Evolutionary conservation across 2,329 filamentous ascomycete genomes (phyloP).

Genomic region (Cytospora schulzeri): DNA sequence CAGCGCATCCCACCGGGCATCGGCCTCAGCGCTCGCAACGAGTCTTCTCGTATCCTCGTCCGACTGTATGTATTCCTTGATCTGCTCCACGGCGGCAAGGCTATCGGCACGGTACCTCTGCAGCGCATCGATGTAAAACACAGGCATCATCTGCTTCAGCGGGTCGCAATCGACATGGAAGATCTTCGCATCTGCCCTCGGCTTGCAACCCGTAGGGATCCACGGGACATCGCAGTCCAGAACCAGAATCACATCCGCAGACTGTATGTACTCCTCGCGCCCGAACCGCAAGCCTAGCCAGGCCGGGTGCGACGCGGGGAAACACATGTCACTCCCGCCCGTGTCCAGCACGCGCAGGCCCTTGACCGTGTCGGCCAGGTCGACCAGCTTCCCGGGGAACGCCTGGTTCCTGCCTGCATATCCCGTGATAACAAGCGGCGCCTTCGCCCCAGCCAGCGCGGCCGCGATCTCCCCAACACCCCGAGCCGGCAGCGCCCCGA

Average conservation of each 20-base stretch:
- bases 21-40: conserved; percentile 40
- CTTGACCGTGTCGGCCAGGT: conserved; percentile 67
- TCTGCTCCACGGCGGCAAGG: conserved; percentile 66
- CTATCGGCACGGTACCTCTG: conserved; percentile 69
- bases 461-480: conserved; percentile 63
- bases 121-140: conserved; percentile 70
- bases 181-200: conserved; percentile 53
- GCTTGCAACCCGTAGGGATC: conserved; percentile 76
- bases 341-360: conserved; percentile 74
- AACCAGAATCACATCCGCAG: conserved; percentile 82
- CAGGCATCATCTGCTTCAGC: conserved; percentile 70
- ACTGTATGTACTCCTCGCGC: conserved; percentile 69
- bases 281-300: conserved; percentile 75
- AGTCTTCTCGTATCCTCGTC: conserved; percentile 46
- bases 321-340: conserved; percentile 79
- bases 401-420: conserved; percentile 71
- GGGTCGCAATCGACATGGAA: conserved; percentile 69
- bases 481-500: conserved; percentile 57
- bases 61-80: conserved; percentile 61
- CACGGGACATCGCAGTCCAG: conserved; percentile 91
- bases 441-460: conserved; percentile 63
- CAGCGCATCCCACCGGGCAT: conserved; percentile 55
- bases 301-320: conserved; percentile 69
- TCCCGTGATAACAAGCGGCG: conserved; percentile 71
- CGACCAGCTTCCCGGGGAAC: conserved; percentile 62